Evolutionary conservation across 2,329 filamentous ascomycete species (phyloP).

Genomic region (Penicillium sp.): DNA sequence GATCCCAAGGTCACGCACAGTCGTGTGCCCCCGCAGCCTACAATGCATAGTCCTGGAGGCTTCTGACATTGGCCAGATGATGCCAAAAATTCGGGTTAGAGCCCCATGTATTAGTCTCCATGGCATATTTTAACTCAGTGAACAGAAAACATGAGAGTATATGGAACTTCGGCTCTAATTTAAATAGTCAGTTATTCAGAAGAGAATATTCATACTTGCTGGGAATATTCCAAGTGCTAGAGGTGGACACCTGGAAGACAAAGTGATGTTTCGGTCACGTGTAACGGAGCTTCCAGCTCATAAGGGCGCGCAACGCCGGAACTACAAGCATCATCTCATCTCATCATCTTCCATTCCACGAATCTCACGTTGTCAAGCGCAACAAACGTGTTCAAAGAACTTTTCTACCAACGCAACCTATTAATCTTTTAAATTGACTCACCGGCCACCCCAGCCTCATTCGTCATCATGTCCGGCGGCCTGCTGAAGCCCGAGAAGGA

Average conservation of each 20-base stretch:
- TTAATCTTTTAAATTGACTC: not conserved
- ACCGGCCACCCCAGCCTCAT: not conserved
- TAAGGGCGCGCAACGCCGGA: constrained; percentile 22
- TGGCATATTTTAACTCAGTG: not conserved
- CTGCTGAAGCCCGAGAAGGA: constrained; percentile 95
- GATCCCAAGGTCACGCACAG: not conserved
- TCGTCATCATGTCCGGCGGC: constrained; percentile 72
- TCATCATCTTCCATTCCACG: constrained; percentile 9
- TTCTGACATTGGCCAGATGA: not conserved
- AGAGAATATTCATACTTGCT: not conserved
- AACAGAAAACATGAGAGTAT: not conserved
- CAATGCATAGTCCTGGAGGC: not conserved
- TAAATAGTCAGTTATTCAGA: not conserved
- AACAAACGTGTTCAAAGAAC: not conserved
- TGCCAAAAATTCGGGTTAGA: not conserved
- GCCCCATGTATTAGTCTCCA: not conserved
- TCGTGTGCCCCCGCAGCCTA: not conserved
- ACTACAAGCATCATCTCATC: constrained; percentile 21
- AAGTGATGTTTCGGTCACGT: constrained; percentile 25
- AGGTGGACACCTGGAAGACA: not conserved
- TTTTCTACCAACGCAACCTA: not conserved
- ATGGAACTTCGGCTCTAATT: not conserved
- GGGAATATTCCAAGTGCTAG: not conserved
- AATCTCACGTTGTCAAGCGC: constrained; percentile 4
- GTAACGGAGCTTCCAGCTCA: constrained; percentile 29